Conservation (phyloP, 768 basidiomycete genomes). For the Kwoniella botswanensis region DNA sequence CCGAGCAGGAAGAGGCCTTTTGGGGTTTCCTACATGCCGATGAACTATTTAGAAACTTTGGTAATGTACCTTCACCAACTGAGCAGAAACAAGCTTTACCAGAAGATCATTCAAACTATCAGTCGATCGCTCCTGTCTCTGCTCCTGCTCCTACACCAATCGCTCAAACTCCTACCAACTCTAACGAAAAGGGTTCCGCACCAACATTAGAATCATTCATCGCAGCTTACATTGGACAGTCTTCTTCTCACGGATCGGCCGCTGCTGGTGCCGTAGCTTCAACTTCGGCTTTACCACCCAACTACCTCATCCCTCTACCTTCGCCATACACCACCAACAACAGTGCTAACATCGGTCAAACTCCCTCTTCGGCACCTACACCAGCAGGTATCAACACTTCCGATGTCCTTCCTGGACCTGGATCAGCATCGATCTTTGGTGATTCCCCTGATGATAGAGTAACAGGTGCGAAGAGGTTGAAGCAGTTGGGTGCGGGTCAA, state of each 20-base stretch:
- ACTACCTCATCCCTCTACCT: conserved; percentile 31
- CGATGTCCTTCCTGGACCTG: conserved; percentile 21
- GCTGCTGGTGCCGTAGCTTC: conserved; percentile 6
- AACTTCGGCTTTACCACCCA: conserved; percentile 6
- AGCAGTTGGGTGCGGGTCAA: conserved; percentile 43
- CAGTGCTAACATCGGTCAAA: conserved; percentile 8
- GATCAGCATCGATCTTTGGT: conserved; percentile 18
- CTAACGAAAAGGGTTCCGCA: conserved; percentile 6
- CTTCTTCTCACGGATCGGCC: conserved; percentile 20
- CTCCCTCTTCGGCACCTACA: conserved; percentile 22
- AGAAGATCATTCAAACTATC: conserved; percentile 1
- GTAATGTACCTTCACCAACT: conserved; percentile 32
- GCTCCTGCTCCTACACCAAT: conserved; percentile 27
- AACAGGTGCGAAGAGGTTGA: conserved; percentile 46
- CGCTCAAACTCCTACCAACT: conserved; percentile 14
- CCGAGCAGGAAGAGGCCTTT: conserved; percentile 46
- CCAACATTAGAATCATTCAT: conserved; percentile 48
- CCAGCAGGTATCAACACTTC: conserved; percentile 32
- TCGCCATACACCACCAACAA: conserved; percentile 20
- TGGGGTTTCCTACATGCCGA: conserved; percentile 51
- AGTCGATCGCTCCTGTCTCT: conserved; percentile 16
- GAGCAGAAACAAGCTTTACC: conserved; percentile 13
- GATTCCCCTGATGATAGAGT: conserved; percentile 33
- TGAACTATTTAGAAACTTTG: conserved; percentile 50
- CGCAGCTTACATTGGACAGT: conserved; percentile 39